Base-by-base conservation (phyloP, 306 rosid species). In the Cucurbita moschata region DNA sequence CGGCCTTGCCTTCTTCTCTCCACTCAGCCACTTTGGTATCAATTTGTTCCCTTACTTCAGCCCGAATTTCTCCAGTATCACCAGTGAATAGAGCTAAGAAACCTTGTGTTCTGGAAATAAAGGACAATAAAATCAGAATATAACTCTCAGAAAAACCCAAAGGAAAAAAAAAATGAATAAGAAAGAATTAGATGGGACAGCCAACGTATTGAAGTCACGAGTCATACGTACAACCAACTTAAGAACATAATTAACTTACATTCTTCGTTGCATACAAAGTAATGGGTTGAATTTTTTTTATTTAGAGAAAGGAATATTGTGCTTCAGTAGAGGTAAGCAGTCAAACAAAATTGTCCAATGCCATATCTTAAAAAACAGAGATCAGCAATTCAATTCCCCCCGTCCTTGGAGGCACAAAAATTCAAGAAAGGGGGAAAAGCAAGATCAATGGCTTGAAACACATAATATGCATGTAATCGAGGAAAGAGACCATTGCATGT, bases 1-100 rank as follows among this genome's bases (percentile, higher is more conserved):
- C 99, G 15, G 99, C 99, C 80, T 94, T 91, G 79, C 97, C 97
- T 88, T 94, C 99, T 79, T 94, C 97, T 74, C 90, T 89, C 99
- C 99, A 94, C 75, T 94, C 97, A 26, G 99, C 99, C 47, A 94
- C 99, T 79, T 94, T 94, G n/a, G 97, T 94, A 87, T 94, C 95
- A 4, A 94, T 94, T 78, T 94, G 99, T 78, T 94, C 99, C 77
- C 97, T 91, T 77, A 94, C 99, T 86, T 94, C 99, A 59, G 97
- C 86, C 26, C 96, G 97, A 73, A 94, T 94, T 84, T 91, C 99
- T 64, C 99, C 99, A 5, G 99, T 91, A 76, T 94, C 99, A 42
- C 99, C 99, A 3, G 99, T 91, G 82, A 94, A 91, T 76, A 89
- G 92, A 55, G 99, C 97, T 63, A 94, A 86, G 76, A 94, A 94